phyloP scores from a whole-genome alignment of 257 asterid genomes.

The Nicotiana knightiana region DNA sequence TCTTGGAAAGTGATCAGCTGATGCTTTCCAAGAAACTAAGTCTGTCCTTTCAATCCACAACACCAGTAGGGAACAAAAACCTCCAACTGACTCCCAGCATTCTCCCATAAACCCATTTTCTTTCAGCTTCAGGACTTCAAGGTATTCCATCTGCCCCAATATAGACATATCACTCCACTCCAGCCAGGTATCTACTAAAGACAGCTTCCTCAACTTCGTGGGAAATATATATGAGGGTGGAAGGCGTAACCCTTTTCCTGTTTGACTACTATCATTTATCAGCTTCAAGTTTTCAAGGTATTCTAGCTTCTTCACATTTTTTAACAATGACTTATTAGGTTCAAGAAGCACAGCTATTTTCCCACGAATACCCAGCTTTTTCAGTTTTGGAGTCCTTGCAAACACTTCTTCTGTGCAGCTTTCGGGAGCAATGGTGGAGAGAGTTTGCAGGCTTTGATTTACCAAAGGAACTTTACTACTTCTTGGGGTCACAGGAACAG shows the following conservation, averaged over 20 bases:
- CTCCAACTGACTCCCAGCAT: conserved; percentile 19
- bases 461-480: conserved; percentile 2
- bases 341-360: conserved; percentile 17
- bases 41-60: conserved; percentile 29
- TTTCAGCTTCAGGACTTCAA: conserved; percentile 26
- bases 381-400: conserved; percentile 15
- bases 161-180: conserved; percentile 30
- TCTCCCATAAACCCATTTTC: conserved; percentile 24
- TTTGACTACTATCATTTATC: conserved; percentile 16
- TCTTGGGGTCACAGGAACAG: neutral
- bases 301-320: conserved; percentile 19
- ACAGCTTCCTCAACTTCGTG: conserved; percentile 12
- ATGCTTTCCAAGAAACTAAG: conserved; percentile 29
- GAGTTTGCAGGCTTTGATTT: conserved; percentile 20
- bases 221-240: conserved; percentile 17
- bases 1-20: conserved; percentile 21
- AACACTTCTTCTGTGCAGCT: conserved; percentile 18
- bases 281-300: conserved; percentile 24
- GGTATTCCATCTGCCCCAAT: conserved; percentile 23
- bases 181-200: conserved; percentile 19
- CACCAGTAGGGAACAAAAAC: conserved; percentile 22
- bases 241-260: neutral
- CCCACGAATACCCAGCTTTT: conserved; percentile 17
- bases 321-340: conserved; percentile 2
- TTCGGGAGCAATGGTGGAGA: conserved; percentile 23